These are phyloP conservation scores for Trametes pubescens DNA, from an alignment of 1,284 basidiomycete genomes.

Conservation along the genomic window DNA sequence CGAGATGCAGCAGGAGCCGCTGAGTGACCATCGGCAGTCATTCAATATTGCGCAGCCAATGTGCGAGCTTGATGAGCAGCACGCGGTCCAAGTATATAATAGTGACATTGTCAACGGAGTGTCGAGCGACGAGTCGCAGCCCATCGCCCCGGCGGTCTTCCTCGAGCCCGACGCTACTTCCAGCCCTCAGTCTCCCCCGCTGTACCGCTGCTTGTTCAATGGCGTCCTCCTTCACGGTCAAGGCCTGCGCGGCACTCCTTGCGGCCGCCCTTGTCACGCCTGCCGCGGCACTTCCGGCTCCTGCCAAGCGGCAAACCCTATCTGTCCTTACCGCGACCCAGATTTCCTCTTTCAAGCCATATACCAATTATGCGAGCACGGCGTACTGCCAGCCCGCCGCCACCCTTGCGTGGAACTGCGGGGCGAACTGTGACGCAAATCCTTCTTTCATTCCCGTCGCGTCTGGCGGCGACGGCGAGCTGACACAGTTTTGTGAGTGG, in stretches of 20 bases:
- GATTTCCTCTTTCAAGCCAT: constrained; percentile 48
- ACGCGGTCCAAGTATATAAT: constrained; percentile 1
- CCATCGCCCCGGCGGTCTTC: constrained; percentile 3
- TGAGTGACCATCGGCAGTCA: not conserved
- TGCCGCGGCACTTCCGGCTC: constrained; percentile 11
- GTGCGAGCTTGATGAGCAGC: not conserved
- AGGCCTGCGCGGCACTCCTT: constrained; percentile 21
- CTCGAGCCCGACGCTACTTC: not conserved
- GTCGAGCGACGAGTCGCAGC: constrained; percentile 2
- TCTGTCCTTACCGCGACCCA: constrained; percentile 43
- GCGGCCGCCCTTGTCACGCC: constrained; percentile 11
- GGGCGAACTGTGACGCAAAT: constrained; percentile 54
- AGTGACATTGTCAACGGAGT: not conserved
- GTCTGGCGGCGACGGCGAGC: constrained; percentile 65
- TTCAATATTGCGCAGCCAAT: not conserved
- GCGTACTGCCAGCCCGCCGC: constrained; percentile 45
- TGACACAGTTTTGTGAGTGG: constrained; percentile 57
- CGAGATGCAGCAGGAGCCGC: not conserved
- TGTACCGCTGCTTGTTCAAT: constrained; percentile 3
- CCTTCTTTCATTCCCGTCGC: constrained; percentile 62
- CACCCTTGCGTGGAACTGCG: constrained; percentile 48
- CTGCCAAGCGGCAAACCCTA: constrained; percentile 33
- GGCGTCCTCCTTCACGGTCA: constrained; percentile 4
- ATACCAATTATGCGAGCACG: constrained; percentile 48
- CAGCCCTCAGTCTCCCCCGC: not conserved